Percentiles rank a stretch among this genome's conserved stretches.
Conservation (phyloP, 352 stramenopile species). For the Globisporangium barbulae region DNA sequence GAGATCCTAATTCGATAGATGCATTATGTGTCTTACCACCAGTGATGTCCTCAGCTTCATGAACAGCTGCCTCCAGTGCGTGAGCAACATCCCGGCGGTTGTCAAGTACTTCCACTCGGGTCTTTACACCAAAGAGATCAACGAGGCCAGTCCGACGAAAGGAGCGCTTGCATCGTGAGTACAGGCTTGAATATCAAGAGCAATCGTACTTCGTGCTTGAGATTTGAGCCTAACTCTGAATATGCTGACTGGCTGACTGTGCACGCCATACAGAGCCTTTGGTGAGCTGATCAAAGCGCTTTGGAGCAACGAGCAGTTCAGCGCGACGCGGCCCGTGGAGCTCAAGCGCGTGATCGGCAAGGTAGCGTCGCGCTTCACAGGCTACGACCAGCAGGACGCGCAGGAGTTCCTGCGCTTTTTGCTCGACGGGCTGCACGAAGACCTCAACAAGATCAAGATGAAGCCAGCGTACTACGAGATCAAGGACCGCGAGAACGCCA, state of each 20-base stretch:
- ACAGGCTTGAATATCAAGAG: background rate
- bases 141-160: slow-evolving; percentile 54
- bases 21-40: background rate
- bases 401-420: slow-evolving; percentile 90
- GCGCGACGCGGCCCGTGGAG: slow-evolving; percentile 48
- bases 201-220: background rate
- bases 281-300: slow-evolving; percentile 67
- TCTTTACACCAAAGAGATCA: slow-evolving; percentile 45
- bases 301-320: slow-evolving; percentile 60
- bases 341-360: slow-evolving; percentile 78
- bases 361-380: slow-evolving; percentile 60
- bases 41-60: slow-evolving; percentile 53
- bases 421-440: slow-evolving; percentile 84
- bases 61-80: slow-evolving; percentile 86
- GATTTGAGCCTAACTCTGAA: background rate
- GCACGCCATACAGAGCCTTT: slow-evolving; percentile 36
- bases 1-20: background rate
- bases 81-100: slow-evolving; percentile 59
- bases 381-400: slow-evolving; percentile 88
- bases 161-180: slow-evolving; percentile 44
- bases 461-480: slow-evolving; percentile 80
- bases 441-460: slow-evolving; percentile 73
- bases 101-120: slow-evolving; percentile 56
- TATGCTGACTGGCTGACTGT: background rate
- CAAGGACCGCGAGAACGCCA: slow-evolving; percentile 42